Evolutionary conservation across 441 rosid species (phyloP).

Genomic region (Gossypium gossypioides): DNA sequence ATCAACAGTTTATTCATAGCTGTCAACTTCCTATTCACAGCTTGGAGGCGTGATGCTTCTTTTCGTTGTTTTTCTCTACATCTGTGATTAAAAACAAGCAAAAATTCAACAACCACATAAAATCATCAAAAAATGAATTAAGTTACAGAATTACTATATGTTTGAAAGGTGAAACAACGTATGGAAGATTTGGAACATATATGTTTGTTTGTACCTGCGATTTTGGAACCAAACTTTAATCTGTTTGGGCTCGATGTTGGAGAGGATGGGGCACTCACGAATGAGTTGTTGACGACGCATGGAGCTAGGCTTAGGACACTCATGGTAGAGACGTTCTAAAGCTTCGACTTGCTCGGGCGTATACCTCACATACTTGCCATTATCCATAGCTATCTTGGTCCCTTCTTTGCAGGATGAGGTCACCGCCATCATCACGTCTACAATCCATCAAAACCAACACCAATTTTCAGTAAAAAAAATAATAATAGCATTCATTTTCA

Average conservation of each 20-base stretch:
- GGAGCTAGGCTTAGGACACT: constrained; percentile 67
- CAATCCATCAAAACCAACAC: neutral
- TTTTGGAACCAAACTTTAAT: constrained; percentile 78
- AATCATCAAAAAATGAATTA: neutral
- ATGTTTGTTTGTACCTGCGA: constrained; percentile 15
- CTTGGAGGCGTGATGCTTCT: constrained; percentile 60
- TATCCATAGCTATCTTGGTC: constrained; percentile 44
- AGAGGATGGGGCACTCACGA: constrained; percentile 61
- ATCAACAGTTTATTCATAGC: constrained; percentile 67
- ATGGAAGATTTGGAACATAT: neutral
- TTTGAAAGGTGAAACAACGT: neutral
- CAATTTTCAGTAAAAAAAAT: neutral
- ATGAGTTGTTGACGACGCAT: constrained; percentile 66
- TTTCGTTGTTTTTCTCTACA: constrained; percentile 66
- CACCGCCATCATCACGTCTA: constrained; percentile 52
- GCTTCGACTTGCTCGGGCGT: constrained; percentile 73
- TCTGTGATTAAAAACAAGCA: constrained; percentile 20
- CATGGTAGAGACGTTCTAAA: constrained; percentile 57
- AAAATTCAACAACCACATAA: neutral
- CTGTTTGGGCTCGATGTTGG: constrained; percentile 70
- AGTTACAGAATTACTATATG: neutral
- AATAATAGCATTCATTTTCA: neutral
- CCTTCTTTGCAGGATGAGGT: constrained; percentile 37
- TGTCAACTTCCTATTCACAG: constrained; percentile 58
- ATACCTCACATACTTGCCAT: constrained; percentile 63